Evolutionary conservation across 2,329 filamentous ascomycete species (phyloP).

Genomic region (Esteya vermicola): DNA sequence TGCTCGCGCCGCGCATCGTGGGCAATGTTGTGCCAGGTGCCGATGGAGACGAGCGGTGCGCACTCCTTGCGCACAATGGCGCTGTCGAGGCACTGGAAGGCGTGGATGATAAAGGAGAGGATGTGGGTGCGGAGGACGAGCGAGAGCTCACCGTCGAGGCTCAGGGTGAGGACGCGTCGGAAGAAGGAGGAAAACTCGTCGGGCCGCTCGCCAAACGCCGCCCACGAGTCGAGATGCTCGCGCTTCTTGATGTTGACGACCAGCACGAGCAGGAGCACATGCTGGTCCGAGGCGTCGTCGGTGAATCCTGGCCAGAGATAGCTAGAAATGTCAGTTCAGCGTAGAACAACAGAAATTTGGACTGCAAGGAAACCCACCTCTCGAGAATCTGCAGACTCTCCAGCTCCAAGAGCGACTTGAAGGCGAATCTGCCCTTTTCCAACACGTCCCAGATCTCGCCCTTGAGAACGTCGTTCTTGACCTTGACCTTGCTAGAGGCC

Average conservation of each 20-base stretch:
- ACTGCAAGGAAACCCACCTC: slow-evolving; percentile 35
- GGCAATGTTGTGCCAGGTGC: slow-evolving; percentile 87
- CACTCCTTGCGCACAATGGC: slow-evolving; percentile 88
- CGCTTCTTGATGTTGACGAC: slow-evolving; percentile 79
- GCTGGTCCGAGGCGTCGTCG: slow-evolving; percentile 79
- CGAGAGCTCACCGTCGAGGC: slow-evolving; percentile 54
- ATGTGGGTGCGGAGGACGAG: slow-evolving; percentile 61
- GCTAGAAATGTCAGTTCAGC: slow-evolving; percentile 24
- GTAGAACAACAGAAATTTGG: not conserved
- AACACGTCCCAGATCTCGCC: slow-evolving; percentile 78
- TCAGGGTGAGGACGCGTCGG: slow-evolving; percentile 78
- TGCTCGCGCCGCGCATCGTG: slow-evolving; percentile 60
- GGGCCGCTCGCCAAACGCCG: slow-evolving; percentile 61
- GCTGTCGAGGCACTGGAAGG: slow-evolving; percentile 88
- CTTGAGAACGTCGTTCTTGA: slow-evolving; percentile 77
- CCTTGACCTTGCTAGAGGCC: slow-evolving; percentile 50
- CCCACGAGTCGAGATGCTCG: slow-evolving; percentile 81
- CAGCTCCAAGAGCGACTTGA: slow-evolving; percentile 64
- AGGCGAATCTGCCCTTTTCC: slow-evolving; percentile 66
- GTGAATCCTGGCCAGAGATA: slow-evolving; percentile 92
- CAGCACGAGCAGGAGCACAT: slow-evolving; percentile 74
- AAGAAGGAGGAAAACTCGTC: slow-evolving; percentile 82
- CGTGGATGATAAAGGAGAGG: slow-evolving; percentile 77
- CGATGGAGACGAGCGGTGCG: slow-evolving; percentile 84
- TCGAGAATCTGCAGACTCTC: slow-evolving; percentile 88